Percentiles rank a stretch among this genome's conserved stretches.
Evolutionary conservation across 108 stramenopile species (phyloP).

Genomic region (Cyclostephanos invisitatus): DNA sequence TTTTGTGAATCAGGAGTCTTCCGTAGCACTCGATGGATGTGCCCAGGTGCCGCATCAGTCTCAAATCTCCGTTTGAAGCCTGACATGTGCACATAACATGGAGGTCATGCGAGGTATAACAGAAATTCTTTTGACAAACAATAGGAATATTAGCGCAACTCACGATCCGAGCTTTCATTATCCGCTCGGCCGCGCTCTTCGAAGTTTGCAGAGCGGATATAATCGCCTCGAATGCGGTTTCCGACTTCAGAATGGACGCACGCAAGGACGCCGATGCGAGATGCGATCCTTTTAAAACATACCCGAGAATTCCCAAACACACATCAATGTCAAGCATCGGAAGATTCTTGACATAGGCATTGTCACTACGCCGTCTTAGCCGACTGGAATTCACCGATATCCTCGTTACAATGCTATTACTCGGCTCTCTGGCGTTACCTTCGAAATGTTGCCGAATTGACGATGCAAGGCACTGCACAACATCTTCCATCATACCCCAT

Average conservation of each 20-base stretch:
- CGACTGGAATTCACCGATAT: not conserved
- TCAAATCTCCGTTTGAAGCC: conserved; percentile 7
- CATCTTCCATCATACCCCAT: conserved; percentile 69
- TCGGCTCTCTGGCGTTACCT: conserved; percentile 17
- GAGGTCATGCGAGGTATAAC: conserved; percentile 3
- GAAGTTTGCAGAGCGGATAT: conserved; percentile 26
- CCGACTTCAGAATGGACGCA: conserved; percentile 21
- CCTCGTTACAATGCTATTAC: not conserved
- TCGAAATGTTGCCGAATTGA: conserved; percentile 52
- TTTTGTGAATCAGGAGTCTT: conserved; percentile 69
- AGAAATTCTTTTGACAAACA: not conserved
- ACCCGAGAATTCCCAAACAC: conserved; percentile 29
- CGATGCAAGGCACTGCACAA: conserved; percentile 53
- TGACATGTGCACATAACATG: not conserved
- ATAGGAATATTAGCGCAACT: conserved; percentile 3
- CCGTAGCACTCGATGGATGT: conserved; percentile 60
- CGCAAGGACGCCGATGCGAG: conserved; percentile 27
- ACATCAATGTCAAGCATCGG: conserved; percentile 42
- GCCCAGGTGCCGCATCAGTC: conserved; percentile 25
- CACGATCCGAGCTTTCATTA: conserved; percentile 17
- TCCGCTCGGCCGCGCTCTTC: conserved; percentile 16
- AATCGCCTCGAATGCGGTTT: conserved; percentile 22
- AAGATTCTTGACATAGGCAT: conserved; percentile 32
- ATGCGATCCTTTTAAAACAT: conserved; percentile 30
- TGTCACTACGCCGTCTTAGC: conserved; percentile 59